Percentiles rank a stretch among this genome's conserved stretches.
These are phyloP conservation scores for Trichoderma gamsii DNA, from an alignment of 495 filamentous ascomycete species.

Conservation along the genomic window DNA sequence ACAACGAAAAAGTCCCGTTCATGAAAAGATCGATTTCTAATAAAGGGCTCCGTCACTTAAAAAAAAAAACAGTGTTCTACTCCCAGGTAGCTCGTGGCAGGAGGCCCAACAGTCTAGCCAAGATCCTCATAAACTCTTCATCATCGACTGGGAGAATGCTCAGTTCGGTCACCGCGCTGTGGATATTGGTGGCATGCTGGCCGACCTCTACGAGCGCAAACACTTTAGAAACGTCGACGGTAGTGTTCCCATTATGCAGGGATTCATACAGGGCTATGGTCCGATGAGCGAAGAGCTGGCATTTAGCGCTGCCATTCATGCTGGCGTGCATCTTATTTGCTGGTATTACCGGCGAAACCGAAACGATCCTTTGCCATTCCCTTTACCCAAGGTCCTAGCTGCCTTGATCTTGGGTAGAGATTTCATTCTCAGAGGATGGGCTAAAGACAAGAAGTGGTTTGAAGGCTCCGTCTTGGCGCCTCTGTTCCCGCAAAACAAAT, in stretches of 20 bases:
- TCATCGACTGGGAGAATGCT: constrained; percentile 52
- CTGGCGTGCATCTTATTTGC: constrained; percentile 45
- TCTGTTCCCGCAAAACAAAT: not conserved
- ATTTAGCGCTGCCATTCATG: constrained; percentile 46
- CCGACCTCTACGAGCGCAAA: constrained; percentile 50
- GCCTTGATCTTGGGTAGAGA: constrained; percentile 43
- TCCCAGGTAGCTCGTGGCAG: constrained; percentile 3
- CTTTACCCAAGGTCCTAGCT: constrained; percentile 31
- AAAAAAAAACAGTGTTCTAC: not conserved
- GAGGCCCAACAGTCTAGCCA: not conserved
- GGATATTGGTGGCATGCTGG: constrained; percentile 49
- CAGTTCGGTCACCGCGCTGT: constrained; percentile 43
- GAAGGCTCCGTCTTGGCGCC: constrained; percentile 9
- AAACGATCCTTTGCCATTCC: constrained; percentile 37
- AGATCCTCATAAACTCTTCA: constrained; percentile 18
- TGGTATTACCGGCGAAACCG: constrained; percentile 24
- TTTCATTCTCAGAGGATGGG: constrained; percentile 43
- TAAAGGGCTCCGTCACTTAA: not conserved
- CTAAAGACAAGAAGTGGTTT: constrained; percentile 40
- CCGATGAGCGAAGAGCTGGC: constrained; percentile 40
- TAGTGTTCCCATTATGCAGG: constrained; percentile 39
- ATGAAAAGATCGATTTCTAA: not conserved
- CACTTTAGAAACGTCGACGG: constrained; percentile 40
- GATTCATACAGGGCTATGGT: constrained; percentile 42
- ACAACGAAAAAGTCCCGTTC: not conserved